Percentiles rank a stretch among this genome's conserved stretches.
phyloP scores from a whole-genome alignment of 129 eudicot species.

The Chrysanthemum makinoi region DNA sequence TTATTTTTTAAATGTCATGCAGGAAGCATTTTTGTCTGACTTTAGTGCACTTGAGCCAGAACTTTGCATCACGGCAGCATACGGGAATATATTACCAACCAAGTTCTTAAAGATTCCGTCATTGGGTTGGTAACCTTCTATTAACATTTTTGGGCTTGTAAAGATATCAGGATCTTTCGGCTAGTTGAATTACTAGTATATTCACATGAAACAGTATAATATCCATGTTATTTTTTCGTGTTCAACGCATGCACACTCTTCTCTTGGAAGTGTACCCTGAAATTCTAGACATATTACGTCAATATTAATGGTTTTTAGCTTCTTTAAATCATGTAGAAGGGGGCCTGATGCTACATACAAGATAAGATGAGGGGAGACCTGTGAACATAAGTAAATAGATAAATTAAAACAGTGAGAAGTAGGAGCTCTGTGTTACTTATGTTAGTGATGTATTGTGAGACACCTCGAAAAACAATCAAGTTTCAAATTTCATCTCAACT shows the following conservation, averaged over 20 bases:
- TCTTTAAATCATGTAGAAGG: too few relatives aligned
- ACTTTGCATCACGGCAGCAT: constrained; percentile 88
- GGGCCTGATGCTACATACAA: too few relatives aligned
- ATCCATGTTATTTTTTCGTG: not conserved
- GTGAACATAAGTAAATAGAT: too few relatives aligned
- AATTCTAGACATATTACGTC: too few relatives aligned
- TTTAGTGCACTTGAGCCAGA: constrained; percentile 70
- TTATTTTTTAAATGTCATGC: constrained; percentile 28
- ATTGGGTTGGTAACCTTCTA: constrained; percentile 56
- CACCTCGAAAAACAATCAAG: not conserved
- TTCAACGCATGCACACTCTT: too few relatives aligned
- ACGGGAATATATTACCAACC: constrained; percentile 90
- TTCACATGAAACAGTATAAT: not conserved
- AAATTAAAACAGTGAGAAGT: too few relatives aligned
- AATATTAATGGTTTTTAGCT: too few relatives aligned
- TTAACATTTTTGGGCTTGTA: constrained; percentile 6
- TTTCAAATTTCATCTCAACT: not conserved
- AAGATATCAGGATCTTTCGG: constrained; percentile 13
- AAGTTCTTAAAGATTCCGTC: constrained; percentile 82
- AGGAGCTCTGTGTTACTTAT: too few relatives aligned
- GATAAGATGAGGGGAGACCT: too few relatives aligned
- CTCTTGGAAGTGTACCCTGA: too few relatives aligned
- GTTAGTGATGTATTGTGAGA: not conserved
- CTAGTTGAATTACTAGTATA: not conserved
- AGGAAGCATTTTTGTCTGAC: constrained; percentile 67